Evolutionary conservation across 768 basidiomycete genomes (phyloP).

Genomic region (Tulasnella sp.): DNA sequence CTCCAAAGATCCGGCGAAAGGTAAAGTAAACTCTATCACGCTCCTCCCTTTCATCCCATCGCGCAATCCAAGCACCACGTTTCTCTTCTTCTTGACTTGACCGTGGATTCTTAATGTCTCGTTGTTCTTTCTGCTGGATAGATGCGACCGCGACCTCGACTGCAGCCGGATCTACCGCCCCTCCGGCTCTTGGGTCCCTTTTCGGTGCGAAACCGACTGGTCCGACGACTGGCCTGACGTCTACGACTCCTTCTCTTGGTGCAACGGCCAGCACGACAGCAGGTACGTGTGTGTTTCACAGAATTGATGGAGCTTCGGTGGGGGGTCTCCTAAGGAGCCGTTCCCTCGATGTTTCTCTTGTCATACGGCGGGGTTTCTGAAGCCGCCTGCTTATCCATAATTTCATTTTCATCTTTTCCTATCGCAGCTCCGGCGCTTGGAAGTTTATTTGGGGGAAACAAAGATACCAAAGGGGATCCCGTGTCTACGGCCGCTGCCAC

Average conservation of each 20-base stretch:
- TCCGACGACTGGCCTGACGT: not conserved
- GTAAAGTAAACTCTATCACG: not conserved
- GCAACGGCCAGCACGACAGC: not conserved
- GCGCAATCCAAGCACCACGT: not conserved
- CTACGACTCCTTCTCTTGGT: not conserved
- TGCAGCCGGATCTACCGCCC: not conserved
- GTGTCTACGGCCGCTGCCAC: not conserved
- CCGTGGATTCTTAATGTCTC: conserved; percentile 2
- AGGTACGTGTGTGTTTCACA: not conserved
- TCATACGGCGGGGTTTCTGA: not conserved
- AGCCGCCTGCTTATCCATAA: not conserved
- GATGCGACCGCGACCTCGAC: not conserved
- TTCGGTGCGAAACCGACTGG: not conserved
- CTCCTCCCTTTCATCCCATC: not conserved
- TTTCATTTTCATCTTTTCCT: not conserved
- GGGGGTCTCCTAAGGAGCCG: not conserved
- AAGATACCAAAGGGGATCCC: not conserved
- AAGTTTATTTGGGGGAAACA: not conserved
- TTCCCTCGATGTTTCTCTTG: not conserved
- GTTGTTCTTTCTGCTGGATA: not conserved
- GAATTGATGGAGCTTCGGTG: not conserved
- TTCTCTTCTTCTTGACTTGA: not conserved
- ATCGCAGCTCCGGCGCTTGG: not conserved
- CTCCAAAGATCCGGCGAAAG: not conserved
- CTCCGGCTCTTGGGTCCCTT: not conserved